Percentiles rank a stretch among this genome's conserved stretches.
Evolutionary conservation across 2,329 filamentous ascomycete genomes (phyloP).

Genomic region (Albophoma yamanashiensis): DNA sequence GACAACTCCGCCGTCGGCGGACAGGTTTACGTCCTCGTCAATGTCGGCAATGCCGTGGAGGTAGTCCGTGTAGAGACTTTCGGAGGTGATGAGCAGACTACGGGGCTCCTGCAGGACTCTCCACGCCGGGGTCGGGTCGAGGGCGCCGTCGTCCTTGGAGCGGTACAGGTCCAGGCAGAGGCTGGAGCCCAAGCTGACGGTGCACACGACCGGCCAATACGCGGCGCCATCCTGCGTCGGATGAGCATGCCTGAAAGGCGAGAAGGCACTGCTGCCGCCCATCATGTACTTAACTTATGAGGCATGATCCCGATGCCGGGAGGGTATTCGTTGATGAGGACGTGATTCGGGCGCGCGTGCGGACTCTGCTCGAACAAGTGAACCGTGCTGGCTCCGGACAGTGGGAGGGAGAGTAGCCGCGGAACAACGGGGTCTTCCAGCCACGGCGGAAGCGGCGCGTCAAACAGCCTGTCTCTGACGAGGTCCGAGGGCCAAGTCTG

Average conservation of each 20-base stretch:
- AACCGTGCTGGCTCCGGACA: conserved; percentile 14
- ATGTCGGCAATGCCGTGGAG: conserved; percentile 66
- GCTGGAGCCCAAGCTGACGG: conserved; percentile 70
- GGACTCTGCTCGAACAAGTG: conserved; percentile 54
- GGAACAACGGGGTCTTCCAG: conserved; percentile 59
- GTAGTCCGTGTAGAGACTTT: conserved; percentile 56
- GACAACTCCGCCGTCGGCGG: conserved; percentile 48
- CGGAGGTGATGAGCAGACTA: conserved; percentile 65
- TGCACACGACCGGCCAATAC: conserved; percentile 82
- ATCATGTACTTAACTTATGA: conserved; percentile 51
- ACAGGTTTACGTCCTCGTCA: conserved; percentile 55
- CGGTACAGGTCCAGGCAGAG: conserved; percentile 69
- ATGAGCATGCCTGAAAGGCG: conserved; percentile 18
- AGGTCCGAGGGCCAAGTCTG: conserved; percentile 86
- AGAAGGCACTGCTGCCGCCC: conserved; percentile 4
- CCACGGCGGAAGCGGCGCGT: conserved; percentile 64
- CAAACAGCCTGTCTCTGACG: conserved; percentile 65
- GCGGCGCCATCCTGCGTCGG: conserved; percentile 59
- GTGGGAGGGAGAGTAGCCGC: conserved; percentile 41
- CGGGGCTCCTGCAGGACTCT: conserved; percentile 73
- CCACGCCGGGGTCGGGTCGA: conserved; percentile 39
- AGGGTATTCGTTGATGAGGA: conserved; percentile 85
- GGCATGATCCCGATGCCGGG: conserved; percentile 92
- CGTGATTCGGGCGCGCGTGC: conserved; percentile 74
- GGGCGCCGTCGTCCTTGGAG: conserved; percentile 48